A percentile compares a stretch with the other conserved stretches of the same genome.
Evolutionary conservation across 495 filamentous ascomycete genomes (phyloP).

Genomic region (Penicillium soppii): DNA sequence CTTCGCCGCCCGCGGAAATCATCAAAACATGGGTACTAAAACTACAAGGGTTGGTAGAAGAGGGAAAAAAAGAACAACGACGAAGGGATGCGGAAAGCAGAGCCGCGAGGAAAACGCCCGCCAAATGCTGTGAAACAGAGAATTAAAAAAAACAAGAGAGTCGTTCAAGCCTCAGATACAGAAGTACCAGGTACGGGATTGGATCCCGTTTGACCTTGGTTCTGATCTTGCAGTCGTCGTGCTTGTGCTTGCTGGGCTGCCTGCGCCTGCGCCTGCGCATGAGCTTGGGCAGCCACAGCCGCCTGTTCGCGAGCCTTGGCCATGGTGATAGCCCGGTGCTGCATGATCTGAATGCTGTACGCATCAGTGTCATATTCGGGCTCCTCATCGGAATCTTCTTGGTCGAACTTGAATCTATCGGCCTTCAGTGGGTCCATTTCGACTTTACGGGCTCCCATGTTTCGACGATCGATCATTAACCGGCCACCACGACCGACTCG

Average conservation of each 20-base stretch:
- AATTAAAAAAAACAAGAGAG: slow-evolving; percentile 20
- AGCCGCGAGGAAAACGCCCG: slow-evolving; percentile 37
- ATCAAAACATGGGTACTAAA: slow-evolving; percentile 36
- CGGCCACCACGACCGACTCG: slow-evolving; percentile 75
- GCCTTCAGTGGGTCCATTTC: slow-evolving; percentile 53
- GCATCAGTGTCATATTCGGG: slow-evolving; percentile 69
- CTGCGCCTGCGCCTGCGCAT: slow-evolving; percentile 47
- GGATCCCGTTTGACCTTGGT: slow-evolving; percentile 11
- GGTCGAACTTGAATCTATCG: slow-evolving; percentile 84
- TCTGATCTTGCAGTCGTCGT: slow-evolving; percentile 41
- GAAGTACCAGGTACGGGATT: slow-evolving; percentile 33
- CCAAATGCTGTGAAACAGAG: slow-evolving; percentile 34
- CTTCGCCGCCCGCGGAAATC: slow-evolving; percentile 24
- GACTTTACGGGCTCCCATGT: slow-evolving; percentile 47
- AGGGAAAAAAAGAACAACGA: slow-evolving; percentile 20
- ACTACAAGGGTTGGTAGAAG: slow-evolving; percentile 34
- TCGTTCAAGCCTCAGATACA: slow-evolving; percentile 38
- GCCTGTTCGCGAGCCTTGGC: slow-evolving; percentile 47
- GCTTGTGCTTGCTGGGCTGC: slow-evolving; percentile 40
- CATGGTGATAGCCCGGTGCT: slow-evolving; percentile 69
- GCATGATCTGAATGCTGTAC: slow-evolving; percentile 67
- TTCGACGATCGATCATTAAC: slow-evolving; percentile 75
- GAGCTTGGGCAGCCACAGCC: slow-evolving; percentile 45
- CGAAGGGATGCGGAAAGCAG: slow-evolving; percentile 15
- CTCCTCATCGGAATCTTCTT: slow-evolving; percentile 66